Conservation (phyloP, 2,329 filamentous ascomycete species). For the Colletotrichum sp. region DNA sequence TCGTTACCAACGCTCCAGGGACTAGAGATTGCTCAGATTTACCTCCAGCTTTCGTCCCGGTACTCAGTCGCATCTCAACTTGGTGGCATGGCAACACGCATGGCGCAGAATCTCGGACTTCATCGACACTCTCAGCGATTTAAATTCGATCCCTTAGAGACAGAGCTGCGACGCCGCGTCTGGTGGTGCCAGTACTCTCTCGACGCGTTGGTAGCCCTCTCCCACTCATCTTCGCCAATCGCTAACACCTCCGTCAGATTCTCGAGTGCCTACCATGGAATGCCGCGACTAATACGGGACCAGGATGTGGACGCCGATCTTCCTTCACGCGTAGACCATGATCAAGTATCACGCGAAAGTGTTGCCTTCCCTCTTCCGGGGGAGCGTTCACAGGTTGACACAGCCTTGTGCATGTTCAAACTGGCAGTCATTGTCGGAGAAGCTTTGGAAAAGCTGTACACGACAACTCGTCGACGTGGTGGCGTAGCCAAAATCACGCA, state of each 20-base stretch:
- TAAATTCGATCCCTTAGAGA: conserved; percentile 29
- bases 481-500: conserved; percentile 26
- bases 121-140: conserved; percentile 30
- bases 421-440: conserved; percentile 27
- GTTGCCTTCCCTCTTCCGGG: conserved; percentile 28
- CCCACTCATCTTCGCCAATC: neutral
- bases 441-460: conserved; percentile 27
- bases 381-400: conserved; percentile 27
- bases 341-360: conserved; percentile 25
- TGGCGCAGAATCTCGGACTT: conserved; percentile 27
- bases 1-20: conserved; percentile 25
- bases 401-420: conserved; percentile 27
- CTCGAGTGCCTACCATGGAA: conserved; percentile 28
- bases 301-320: conserved; percentile 30
- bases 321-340: conserved; percentile 27
- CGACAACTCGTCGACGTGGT: conserved; percentile 27
- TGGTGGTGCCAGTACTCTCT: conserved; percentile 32
- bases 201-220: conserved; percentile 21
- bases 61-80: conserved; percentile 26
- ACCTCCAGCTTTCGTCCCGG: conserved; percentile 26
- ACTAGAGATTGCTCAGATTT: conserved; percentile 26
- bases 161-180: conserved; percentile 25
- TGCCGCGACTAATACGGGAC: conserved; percentile 29
- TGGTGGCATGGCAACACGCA: conserved; percentile 26
- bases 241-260: conserved; percentile 17